These are phyloP conservation scores for Thalassiosira livingstoniorum DNA, from an alignment of 352 stramenopile species.

Conservation along the genomic window DNA sequence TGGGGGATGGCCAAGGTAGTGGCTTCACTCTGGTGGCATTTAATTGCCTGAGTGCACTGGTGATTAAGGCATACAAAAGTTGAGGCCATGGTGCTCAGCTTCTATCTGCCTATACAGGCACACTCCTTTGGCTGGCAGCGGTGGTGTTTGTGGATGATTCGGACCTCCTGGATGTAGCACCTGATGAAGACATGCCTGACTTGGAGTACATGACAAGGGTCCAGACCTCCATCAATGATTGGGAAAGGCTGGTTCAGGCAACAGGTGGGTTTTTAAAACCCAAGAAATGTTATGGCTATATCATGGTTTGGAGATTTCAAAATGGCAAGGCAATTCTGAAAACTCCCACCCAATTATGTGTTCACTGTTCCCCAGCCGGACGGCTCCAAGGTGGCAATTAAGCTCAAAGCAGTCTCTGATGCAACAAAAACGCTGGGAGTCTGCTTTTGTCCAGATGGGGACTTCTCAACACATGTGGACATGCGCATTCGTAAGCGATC, in stretches of 20 bases:
- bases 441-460: background rate
- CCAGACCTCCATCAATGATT: background rate
- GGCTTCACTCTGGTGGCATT: background rate
- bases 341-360: background rate
- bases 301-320: constrained; percentile 1
- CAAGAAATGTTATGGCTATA: constrained; percentile 25
- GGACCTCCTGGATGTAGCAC: background rate
- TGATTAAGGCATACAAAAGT: constrained; percentile 2
- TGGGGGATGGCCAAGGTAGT: constrained; percentile 15
- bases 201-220: constrained; percentile 4
- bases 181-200: background rate
- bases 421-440: constrained; percentile 12
- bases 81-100: constrained; percentile 16
- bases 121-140: constrained; percentile 1
- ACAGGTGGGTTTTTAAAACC: constrained; percentile 17
- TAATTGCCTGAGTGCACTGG: constrained; percentile 1
- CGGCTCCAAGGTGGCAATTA: background rate
- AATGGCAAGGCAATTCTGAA: background rate
- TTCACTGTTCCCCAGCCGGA: background rate
- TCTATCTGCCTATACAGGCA: background rate
- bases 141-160: constrained; percentile 24
- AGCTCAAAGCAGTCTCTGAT: background rate
- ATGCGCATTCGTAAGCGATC: constrained; percentile 1
- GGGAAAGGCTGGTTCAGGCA: background rate
- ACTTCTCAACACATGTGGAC: background rate